Conservation (phyloP, 176 grass and related monocot genomes). For the Oryza punctata region DNA sequence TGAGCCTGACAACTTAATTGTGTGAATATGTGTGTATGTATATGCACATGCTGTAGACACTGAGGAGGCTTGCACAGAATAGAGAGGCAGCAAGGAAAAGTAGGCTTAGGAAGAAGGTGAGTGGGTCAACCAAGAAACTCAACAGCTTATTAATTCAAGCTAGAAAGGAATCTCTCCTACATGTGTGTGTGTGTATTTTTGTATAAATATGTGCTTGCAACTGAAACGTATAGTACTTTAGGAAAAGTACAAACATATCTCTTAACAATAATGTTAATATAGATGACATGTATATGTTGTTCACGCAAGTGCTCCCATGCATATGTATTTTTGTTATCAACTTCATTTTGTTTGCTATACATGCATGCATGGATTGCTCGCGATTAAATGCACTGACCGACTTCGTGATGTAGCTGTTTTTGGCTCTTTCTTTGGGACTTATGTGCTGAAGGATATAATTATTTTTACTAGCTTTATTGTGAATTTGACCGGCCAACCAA, state of each 20-base stretch:
- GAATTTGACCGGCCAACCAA: slow-evolving; percentile 46
- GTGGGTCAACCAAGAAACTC: slow-evolving; percentile 38
- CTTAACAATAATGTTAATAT: not conserved
- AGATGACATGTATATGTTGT: not conserved
- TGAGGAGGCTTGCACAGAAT: slow-evolving; percentile 94
- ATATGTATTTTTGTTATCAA: not conserved
- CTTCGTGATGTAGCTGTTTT: slow-evolving; percentile 29
- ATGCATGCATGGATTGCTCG: not conserved
- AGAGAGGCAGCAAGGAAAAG: slow-evolving; percentile 96
- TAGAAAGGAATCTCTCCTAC: not conserved
- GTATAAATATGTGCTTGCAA: slow-evolving; percentile 3
- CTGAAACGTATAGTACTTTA: slow-evolving; percentile 5
- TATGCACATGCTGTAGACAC: slow-evolving; percentile 44
- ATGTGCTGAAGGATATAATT: slow-evolving; percentile 21
- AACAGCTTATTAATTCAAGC: not conserved
- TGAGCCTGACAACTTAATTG: slow-evolving; percentile 8
- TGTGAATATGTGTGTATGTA: slow-evolving; percentile 6
- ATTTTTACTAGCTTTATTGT: slow-evolving; percentile 23
- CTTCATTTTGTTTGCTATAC: slow-evolving; percentile 10
- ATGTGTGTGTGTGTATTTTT: not conserved
- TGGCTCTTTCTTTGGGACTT: slow-evolving; percentile 32
- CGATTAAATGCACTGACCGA: slow-evolving; percentile 18
- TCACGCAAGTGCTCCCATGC: not conserved
- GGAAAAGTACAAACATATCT: slow-evolving; percentile 3
- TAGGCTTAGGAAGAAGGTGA: slow-evolving; percentile 93